Conservation (phyloP, 345 rosid genomes). For the Ceriops tagal region DNA sequence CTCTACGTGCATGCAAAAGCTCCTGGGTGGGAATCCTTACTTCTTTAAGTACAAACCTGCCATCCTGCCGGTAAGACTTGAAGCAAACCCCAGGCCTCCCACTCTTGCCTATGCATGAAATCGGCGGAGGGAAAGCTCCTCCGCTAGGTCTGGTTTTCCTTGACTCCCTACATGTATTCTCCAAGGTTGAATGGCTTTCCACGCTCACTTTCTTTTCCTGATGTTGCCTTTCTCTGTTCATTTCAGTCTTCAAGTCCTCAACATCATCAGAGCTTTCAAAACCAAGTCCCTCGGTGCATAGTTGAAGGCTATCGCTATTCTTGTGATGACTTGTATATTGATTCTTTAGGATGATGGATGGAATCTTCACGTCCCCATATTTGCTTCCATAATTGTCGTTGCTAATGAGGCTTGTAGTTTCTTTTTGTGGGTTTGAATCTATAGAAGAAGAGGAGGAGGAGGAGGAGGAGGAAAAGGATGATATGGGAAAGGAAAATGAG, state of each 20-base stretch:
- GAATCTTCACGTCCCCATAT: slow-evolving; percentile 15
- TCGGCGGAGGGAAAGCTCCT: slow-evolving; percentile 73
- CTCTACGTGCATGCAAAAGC: slow-evolving; percentile 65
- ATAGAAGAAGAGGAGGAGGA: slow-evolving; percentile 9
- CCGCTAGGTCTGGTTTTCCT: slow-evolving; percentile 28
- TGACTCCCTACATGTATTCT: slow-evolving; percentile 24
- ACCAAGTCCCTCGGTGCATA: slow-evolving; percentile 88
- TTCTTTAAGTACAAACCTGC: slow-evolving; percentile 77
- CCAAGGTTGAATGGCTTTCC: slow-evolving; percentile 4
- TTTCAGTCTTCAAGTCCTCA: slow-evolving; percentile 43
- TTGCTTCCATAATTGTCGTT: slow-evolving; percentile 5
- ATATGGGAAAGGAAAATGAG: background rate
- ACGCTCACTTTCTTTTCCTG: slow-evolving; percentile 22
- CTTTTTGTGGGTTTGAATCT: slow-evolving; percentile 11
- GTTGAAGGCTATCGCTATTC: slow-evolving; percentile 53
- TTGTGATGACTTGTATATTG: slow-evolving; percentile 21
- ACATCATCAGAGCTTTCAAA: slow-evolving; percentile 75
- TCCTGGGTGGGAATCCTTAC: slow-evolving; percentile 69
- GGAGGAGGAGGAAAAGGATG: slow-evolving; percentile 1
- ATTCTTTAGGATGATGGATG: slow-evolving; percentile 13
- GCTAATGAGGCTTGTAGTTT: background rate
- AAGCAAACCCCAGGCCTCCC: slow-evolving; percentile 73
- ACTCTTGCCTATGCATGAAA: slow-evolving; percentile 54
- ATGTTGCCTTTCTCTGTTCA: slow-evolving; percentile 29
- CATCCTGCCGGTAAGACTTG: slow-evolving; percentile 70